phyloP scores from a whole-genome alignment of 176 grass and related monocot genomes.

The Rhynchospora tenuis region DNA sequence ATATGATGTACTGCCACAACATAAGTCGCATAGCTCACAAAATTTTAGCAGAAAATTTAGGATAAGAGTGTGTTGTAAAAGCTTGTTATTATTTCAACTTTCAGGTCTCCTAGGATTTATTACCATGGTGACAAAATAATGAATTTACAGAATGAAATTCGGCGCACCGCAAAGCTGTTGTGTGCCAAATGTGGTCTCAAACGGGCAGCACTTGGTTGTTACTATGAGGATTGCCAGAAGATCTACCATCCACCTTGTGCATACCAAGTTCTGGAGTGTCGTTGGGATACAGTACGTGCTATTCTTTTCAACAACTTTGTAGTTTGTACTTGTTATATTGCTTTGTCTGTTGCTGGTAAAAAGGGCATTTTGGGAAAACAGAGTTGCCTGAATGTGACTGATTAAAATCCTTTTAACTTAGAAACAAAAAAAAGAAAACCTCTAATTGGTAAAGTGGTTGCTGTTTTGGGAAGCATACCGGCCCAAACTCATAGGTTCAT shows the following conservation, averaged over 20 bases:
- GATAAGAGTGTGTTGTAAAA: neutral
- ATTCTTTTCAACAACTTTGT: neutral
- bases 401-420: neutral
- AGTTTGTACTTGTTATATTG: neutral
- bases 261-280: neutral
- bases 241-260: neutral
- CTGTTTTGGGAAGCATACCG: neutral
- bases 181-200: neutral
- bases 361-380: neutral
- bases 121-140: neutral
- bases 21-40: neutral
- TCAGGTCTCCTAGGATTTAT: constrained; percentile 1
- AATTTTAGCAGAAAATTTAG: neutral
- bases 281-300: constrained; percentile 8
- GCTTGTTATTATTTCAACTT: neutral
- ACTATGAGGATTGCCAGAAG: neutral
- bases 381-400: neutral
- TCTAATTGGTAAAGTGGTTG: neutral
- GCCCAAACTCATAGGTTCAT: neutral
- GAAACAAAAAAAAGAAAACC: neutral
- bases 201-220: neutral
- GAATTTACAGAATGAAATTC: neutral
- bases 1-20: neutral
- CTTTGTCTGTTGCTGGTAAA: neutral
- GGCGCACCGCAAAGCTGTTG: neutral